Percentiles rank a stretch among this genome's conserved stretches.
phyloP scores from a whole-genome alignment of 495 filamentous ascomycete species.

The Talaromyces adpressus region DNA sequence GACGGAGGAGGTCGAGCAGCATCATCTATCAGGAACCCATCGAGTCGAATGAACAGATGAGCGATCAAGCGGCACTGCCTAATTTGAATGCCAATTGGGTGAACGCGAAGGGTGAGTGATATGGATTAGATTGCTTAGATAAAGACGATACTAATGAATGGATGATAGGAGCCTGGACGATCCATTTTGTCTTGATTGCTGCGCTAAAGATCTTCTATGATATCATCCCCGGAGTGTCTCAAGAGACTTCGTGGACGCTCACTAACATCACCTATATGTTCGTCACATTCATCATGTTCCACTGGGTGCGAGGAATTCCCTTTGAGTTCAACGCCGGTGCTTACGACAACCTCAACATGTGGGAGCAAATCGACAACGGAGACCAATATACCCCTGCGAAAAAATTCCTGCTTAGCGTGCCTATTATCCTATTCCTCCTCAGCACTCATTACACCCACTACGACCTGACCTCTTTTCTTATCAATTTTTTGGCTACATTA shows the following conservation, averaged over 20 bases:
- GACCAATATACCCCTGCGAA: conserved; percentile 98
- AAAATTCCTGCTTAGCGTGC: conserved; percentile 93
- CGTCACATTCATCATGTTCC: conserved; percentile 98
- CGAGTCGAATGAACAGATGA: conserved; percentile 91
- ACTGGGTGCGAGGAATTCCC: conserved; percentile 94
- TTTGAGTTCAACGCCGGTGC: conserved; percentile 99
- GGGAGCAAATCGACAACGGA: conserved; percentile 99
- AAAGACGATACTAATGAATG: conserved; percentile 10
- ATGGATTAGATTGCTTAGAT: neutral
- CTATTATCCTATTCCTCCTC: conserved; percentile 86
- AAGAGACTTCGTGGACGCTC: conserved; percentile 96
- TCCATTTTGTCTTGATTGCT: conserved; percentile 87
- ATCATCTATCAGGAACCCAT: conserved; percentile 91
- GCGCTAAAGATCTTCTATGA: conserved; percentile 91
- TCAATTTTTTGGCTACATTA: conserved; percentile 89
- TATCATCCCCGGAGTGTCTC: conserved; percentile 87
- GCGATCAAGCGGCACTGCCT: conserved; percentile 87
- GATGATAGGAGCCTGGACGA: conserved; percentile 81
- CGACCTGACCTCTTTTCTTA: conserved; percentile 89
- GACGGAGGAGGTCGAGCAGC: conserved; percentile 88
- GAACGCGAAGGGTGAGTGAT: conserved; percentile 83
- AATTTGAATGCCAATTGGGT: conserved; percentile 99
- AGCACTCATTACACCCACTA: conserved; percentile 99
- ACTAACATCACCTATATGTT: conserved; percentile 99
- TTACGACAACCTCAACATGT: conserved; percentile 99